Conservation (phyloP, 257 asterid species). For the Solanum pennellii region DNA sequence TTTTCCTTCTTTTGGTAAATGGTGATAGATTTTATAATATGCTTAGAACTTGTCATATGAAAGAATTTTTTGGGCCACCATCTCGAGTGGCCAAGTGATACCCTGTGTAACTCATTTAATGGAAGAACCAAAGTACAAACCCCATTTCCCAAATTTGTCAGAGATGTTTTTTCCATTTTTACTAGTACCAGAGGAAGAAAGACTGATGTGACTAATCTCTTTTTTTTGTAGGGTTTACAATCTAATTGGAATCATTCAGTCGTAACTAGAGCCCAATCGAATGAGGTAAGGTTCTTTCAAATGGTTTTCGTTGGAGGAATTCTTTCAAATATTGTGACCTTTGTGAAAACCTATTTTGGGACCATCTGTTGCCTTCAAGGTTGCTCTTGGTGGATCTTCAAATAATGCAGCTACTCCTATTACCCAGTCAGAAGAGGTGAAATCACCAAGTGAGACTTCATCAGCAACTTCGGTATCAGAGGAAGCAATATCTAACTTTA, state of each 20-base stretch:
- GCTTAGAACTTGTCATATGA: not conserved
- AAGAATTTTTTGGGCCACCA: not conserved
- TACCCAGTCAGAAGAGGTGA: slow-evolving; percentile 26
- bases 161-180: not conserved
- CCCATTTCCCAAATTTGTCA: not conserved
- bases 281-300: slow-evolving; percentile 41
- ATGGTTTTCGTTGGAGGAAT: slow-evolving; percentile 13
- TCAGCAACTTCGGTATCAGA: slow-evolving; percentile 41
- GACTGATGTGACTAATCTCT: slow-evolving; percentile 4
- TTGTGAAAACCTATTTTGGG: slow-evolving; percentile 16
- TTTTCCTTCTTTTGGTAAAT: not conserved
- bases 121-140: not conserved
- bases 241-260: slow-evolving; percentile 38
- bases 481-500: slow-evolving; percentile 54
- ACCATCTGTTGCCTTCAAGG: slow-evolving; percentile 46
- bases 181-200: not conserved
- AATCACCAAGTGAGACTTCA: slow-evolving; percentile 26
- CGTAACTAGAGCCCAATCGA: slow-evolving; percentile 40
- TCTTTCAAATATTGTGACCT: slow-evolving; percentile 13
- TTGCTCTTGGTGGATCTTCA: slow-evolving; percentile 43
- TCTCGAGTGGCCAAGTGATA: not conserved
- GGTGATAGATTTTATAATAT: not conserved
- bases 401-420: slow-evolving; percentile 29
- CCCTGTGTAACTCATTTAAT: not conserved
- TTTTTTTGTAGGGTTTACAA: slow-evolving; percentile 33